Evolutionary conservation across 169 alveolate species (phyloP).

Genomic region (Plasmodium billcollinsi): DNA sequence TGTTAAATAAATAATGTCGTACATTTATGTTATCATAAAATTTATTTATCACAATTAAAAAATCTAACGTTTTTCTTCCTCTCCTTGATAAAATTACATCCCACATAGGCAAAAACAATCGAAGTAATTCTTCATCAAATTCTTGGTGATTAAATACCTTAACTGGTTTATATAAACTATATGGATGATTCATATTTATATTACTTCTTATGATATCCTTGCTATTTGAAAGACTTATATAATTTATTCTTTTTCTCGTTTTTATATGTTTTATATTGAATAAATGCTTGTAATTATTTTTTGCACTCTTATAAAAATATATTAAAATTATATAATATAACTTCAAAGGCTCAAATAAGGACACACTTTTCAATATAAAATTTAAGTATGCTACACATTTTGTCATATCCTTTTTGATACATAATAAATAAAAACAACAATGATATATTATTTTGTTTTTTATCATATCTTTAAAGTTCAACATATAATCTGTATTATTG

Average conservation of each 20-base stretch:
- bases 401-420: background rate
- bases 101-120: slow-evolving; percentile 42
- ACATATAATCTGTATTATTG: background rate
- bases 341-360: background rate
- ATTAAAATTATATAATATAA: slow-evolving; percentile 14
- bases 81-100: background rate
- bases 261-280: background rate
- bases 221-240: background rate
- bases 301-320: slow-evolving; percentile 30
- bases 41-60: slow-evolving; percentile 15
- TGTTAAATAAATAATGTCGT: slow-evolving; percentile 2
- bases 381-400: slow-evolving; percentile 4
- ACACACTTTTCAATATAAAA: slow-evolving; percentile 1
- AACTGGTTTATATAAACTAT: background rate
- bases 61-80: slow-evolving; percentile 26
- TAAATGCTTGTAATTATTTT: slow-evolving; percentile 14
- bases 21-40: slow-evolving; percentile 12
- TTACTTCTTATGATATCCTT: background rate
- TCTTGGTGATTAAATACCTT: slow-evolving; percentile 2
- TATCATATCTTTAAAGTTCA: no score
- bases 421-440: slow-evolving; percentile 35
- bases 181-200: no score
- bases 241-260: background rate
- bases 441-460: background rate
- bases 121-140: slow-evolving; percentile 24